Conservation (phyloP, 2,329 filamentous ascomycete species). For the Dothistroma pini region DNA sequence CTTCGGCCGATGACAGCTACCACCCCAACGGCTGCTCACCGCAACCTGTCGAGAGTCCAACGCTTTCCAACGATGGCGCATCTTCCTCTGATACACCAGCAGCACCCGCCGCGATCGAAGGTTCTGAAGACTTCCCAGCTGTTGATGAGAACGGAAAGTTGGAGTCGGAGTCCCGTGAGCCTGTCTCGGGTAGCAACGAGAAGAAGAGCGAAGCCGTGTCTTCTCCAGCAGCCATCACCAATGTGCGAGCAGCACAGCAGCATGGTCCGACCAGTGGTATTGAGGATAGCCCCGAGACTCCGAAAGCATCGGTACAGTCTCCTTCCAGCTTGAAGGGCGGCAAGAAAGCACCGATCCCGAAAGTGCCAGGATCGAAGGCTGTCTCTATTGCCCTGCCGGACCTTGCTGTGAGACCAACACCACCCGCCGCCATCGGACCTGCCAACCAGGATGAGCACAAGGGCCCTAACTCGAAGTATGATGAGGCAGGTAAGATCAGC, state of each 20-base stretch:
- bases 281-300: neutral
- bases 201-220: neutral
- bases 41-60: neutral
- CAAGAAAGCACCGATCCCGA: constrained; percentile 16
- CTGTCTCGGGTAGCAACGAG: neutral
- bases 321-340: constrained; percentile 1
- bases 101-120: neutral
- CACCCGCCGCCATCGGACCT: neutral
- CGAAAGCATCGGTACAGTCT: neutral
- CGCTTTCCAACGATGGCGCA: neutral
- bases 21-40: neutral
- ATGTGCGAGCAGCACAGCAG: neutral
- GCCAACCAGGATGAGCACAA: neutral
- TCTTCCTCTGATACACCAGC: neutral
- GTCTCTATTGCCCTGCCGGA: constrained; percentile 9
- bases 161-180: neutral
- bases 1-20: neutral
- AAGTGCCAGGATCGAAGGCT: constrained; percentile 11
- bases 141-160: neutral
- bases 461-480: neutral
- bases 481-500: neutral
- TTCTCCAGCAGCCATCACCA: neutral
- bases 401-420: constrained; percentile 2
- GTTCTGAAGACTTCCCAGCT: neutral
- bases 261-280: neutral